Evolutionary conservation across 768 basidiomycete species (phyloP).

Genomic region (Naematelia encephala): DNA sequence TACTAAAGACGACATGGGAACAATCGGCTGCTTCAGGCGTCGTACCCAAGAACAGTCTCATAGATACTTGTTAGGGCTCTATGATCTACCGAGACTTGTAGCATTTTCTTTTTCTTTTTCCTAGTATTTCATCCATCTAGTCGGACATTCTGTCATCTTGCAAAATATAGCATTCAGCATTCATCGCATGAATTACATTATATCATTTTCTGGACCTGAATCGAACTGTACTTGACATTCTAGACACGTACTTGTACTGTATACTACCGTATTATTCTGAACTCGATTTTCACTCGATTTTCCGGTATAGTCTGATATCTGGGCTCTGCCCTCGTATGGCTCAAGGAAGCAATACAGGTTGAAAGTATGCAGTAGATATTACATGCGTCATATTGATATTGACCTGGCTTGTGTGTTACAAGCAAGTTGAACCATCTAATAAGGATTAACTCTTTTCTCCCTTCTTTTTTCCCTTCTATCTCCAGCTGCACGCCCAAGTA

Average conservation of each 20-base stretch:
- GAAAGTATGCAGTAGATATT: too few relatives aligned
- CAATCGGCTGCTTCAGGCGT: conserved; percentile 26
- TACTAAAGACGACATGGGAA: conserved; percentile 34
- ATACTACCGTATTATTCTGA: too few relatives aligned
- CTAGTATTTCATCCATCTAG: background rate
- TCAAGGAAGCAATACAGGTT: too few relatives aligned
- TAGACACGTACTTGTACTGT: too few relatives aligned
- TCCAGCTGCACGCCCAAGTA: background rate
- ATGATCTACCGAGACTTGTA: background rate
- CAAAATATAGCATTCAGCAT: background rate
- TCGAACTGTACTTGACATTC: too few relatives aligned
- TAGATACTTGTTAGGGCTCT: conserved; percentile 37
- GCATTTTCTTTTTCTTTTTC: conserved; percentile 1
- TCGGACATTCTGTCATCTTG: background rate
- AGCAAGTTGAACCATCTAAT: background rate
- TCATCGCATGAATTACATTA: background rate
- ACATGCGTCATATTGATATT: too few relatives aligned
- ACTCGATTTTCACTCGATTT: too few relatives aligned
- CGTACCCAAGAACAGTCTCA: conserved; percentile 38
- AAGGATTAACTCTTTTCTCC: conserved; percentile 4
- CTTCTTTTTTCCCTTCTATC: conserved; percentile 4
- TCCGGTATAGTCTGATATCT: too few relatives aligned
- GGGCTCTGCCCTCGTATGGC: too few relatives aligned
- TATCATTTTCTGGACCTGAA: too few relatives aligned
- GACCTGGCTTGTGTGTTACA: too few relatives aligned